Evolutionary conservation across 2,329 filamentous ascomycete genomes (phyloP).

Genomic region (Diaporthe destruens): DNA sequence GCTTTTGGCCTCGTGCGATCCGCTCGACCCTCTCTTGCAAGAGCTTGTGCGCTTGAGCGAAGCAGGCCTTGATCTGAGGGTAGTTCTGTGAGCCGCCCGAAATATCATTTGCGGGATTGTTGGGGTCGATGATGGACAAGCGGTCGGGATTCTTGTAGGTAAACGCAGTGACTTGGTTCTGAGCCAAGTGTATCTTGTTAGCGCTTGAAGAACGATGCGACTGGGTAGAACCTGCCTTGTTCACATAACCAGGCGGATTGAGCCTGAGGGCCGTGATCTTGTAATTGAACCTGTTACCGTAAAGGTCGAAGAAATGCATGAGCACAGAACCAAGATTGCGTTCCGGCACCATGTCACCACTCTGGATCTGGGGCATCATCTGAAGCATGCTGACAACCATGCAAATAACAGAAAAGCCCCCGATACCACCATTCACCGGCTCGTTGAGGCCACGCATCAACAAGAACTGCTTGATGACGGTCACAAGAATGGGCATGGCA

Average conservation of each 20-base stretch:
- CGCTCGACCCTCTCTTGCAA: conserved; percentile 71
- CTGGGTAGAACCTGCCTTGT: conserved; percentile 71
- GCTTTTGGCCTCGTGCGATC: conserved; percentile 50
- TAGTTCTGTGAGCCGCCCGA: conserved; percentile 86
- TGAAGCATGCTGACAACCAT: conserved; percentile 91
- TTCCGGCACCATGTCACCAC: conserved; percentile 67
- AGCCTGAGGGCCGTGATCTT: conserved; percentile 79
- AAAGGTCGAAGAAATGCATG: conserved; percentile 89
- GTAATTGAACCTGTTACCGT: conserved; percentile 85
- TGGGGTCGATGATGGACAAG: conserved; percentile 92
- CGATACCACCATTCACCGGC: conserved; percentile 89
- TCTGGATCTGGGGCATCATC: conserved; percentile 78
- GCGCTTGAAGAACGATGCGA: not conserved
- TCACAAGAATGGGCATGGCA: conserved; percentile 86
- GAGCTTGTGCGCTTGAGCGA: conserved; percentile 71
- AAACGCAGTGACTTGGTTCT: conserved; percentile 61
- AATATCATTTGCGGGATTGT: conserved; percentile 87
- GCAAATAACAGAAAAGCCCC: conserved; percentile 94
- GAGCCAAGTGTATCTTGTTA: conserved; percentile 13
- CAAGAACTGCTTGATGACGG: conserved; percentile 92
- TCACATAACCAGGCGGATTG: conserved; percentile 78
- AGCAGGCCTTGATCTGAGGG: conserved; percentile 74
- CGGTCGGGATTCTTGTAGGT: conserved; percentile 73
- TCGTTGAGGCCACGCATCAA: conserved; percentile 92
- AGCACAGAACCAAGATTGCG: conserved; percentile 84